Conservation (phyloP, 192 early-diverging fungal genomes). For the Backusella mclennaniae region DNA sequence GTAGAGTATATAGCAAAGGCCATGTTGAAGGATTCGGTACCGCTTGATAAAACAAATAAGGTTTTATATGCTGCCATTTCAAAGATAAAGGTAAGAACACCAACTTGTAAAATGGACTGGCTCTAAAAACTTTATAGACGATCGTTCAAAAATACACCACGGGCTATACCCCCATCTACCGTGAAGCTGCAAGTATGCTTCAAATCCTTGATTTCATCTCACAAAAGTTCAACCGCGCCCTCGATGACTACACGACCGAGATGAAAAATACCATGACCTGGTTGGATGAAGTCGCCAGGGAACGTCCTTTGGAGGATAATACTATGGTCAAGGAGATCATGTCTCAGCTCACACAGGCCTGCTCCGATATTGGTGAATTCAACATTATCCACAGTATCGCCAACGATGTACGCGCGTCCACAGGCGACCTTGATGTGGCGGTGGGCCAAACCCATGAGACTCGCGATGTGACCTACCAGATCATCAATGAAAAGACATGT, state of each 20-base stretch:
- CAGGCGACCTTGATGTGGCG: slow-evolving; percentile 24
- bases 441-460: neutral
- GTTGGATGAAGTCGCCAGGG: slow-evolving; percentile 40
- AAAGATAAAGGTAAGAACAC: slow-evolving; percentile 21
- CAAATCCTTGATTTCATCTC: slow-evolving; percentile 42
- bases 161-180: slow-evolving; percentile 39
- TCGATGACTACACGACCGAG: slow-evolving; percentile 14
- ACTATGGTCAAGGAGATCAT: slow-evolving; percentile 39
- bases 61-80: slow-evolving; percentile 19
- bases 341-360: slow-evolving; percentile 37
- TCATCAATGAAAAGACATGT: slow-evolving; percentile 45
- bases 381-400: slow-evolving; percentile 29
- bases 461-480: slow-evolving; percentile 27
- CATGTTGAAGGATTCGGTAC: neutral
- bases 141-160: slow-evolving; percentile 37
- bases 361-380: slow-evolving; percentile 33
- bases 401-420: slow-evolving; percentile 26
- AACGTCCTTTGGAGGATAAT: slow-evolving; percentile 44
- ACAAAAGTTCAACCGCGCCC: slow-evolving; percentile 20
- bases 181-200: slow-evolving; percentile 43
- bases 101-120: neutral
- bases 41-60: slow-evolving; percentile 10
- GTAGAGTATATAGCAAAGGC: slow-evolving; percentile 11
- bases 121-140: neutral
- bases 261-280: slow-evolving; percentile 38